Base-by-base conservation (phyloP, 768 basidiomycete species). In the Auriscalpium vulgare region DNA sequence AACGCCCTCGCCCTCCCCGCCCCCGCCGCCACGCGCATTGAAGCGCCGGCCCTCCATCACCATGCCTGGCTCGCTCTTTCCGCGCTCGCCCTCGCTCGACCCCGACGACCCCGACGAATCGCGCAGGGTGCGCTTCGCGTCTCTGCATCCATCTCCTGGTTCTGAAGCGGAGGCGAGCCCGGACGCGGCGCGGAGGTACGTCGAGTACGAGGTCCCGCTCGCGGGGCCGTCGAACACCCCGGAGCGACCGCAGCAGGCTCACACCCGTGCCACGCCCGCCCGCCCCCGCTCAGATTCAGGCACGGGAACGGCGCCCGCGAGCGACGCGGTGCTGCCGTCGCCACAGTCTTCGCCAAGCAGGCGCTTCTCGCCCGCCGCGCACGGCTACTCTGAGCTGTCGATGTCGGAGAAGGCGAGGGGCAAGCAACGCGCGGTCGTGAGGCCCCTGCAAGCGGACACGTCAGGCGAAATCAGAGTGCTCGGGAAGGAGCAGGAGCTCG, bases 41-140 rank as follows among this genome's bases (percentile, higher is more conserved):
- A 72, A 68, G 43, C 72, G 71, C 29, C 71, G 69, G n/a, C 70
- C 71, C 8, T 81, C 80, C 3, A 63, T 77, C 0, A 83, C 82
- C 1, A 91, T 91, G 88, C 89, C 88, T 19, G 89, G 88, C 8
- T 79, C 89, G 1, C 78, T 91, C 11, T 88, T 83, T 64, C 81
- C 87, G 5, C 82, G 87, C 9, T 88, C 89, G 0, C 77, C 81
- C 0, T 87, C 87, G n/a, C 72, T 82, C 11, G 71, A 82, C 35
- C 81, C 83, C 29, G 72, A 73, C 44, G 16, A 47, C 21, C 1
- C 16, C 17, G 36, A 40, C 36, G 63, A 64, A 21, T 67, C 57
- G 49, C 71, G 69, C 37, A 77, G 70, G 56, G 75, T 79, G n/a
- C 74, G 70, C 23, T 79, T 79, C 53, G 66, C 37, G 5, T 34